Base-by-base conservation (phyloP, 2,329 filamentous ascomycete species). In the Pseudogymnoascus sp. region DNA sequence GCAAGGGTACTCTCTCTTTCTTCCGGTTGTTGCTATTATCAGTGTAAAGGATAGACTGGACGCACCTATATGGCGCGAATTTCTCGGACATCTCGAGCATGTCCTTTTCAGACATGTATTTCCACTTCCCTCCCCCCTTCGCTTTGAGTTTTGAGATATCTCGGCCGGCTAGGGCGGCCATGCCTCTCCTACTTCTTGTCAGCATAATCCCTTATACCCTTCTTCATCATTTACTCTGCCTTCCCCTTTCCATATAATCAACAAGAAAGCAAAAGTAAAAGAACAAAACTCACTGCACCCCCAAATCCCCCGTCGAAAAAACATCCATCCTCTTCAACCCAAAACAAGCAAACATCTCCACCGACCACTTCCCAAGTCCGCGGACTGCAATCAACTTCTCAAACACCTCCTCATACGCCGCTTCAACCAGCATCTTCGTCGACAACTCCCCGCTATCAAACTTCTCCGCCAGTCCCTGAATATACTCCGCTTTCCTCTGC, bases 271-370 rank as follows among this genome's bases (percentile, higher is more conserved):
- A 4, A 50, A 21, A 10, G 11, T 17, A 41, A 15, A 60, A 60
- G 10, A 33, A 33, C 36, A 24, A 17, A 41, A 79, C 81, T 74
- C 72, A 83, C 82, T 97, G 94, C 50, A 99, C 90, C 4, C 94
- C 94, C 64, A 99, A 76, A 75, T 99, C 93, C 0, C 94, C 93
- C 0, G 90, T 87, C 21, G 88, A 91, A 72, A 97, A 96, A 21
- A 99, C 90, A 75, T 99, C 93, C 81, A 92, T 88, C 10, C 92
- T 81, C 80, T 97, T 97, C 40, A 99, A 78, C n/a, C 85, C 89
- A 74, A 99, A 97, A 74, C 89, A 91, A 58, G 92, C 90, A 78
- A 99, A 99, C 94, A 99, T 97, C 78, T 97, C 92, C 11, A 96
- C 92, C 57, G 87, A 92, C 94, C 94, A 97, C 60, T 81, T 82